Base-by-base conservation (phyloP, 805 yeast genomes). In the Myxozyma neotropica region DNA sequence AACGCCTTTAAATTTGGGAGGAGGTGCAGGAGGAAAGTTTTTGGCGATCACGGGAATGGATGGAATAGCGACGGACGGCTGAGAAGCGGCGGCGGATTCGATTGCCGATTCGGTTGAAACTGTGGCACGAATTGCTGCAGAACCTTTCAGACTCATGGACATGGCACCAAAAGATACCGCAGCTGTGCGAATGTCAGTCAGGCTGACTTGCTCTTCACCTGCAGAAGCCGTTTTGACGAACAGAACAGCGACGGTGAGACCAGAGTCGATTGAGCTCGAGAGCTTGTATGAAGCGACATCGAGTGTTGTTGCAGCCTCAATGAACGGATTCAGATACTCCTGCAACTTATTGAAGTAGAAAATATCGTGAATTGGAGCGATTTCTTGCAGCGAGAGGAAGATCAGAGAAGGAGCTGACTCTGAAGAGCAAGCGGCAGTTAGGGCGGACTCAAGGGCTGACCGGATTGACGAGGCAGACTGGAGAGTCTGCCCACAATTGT, bases 101-200 rank as follows among this genome's bases (percentile, higher is more conserved):
- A 51, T 4, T 10, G 48, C 23, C 45, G 38, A 36, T 47, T 31
- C 45, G 38, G 53, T 36, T 2, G 56, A 43, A 55, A 75, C 76
- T 0, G 63, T 63, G n/a, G 88, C 67, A 44, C 92, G 74, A 1
- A 86, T 51, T 0, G 86, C 89, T 1, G 81, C 84, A 0, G 84
- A 92, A 0, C 96, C 96, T 71, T 92, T 92, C 67, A 88, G 70
- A 55, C 85, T 82, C 0, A 93, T 83, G 58, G 78, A 75, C 6
- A 79, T 77, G 55, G 76, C 70, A 1, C 97, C 96, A 48, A 73
- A 69, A 4, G 71, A 64, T 1, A 60, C 60, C 5, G 63, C 45
- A 3, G 70, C 60, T 1, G 60, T 51, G 26, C 66, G 57, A 4
- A 67, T 61, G 21, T 57, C 58, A 12, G 43, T 29, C n/a, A 54